phyloP scores from a whole-genome alignment of 345 rosid species.

The Gossypium longicalyx region DNA sequence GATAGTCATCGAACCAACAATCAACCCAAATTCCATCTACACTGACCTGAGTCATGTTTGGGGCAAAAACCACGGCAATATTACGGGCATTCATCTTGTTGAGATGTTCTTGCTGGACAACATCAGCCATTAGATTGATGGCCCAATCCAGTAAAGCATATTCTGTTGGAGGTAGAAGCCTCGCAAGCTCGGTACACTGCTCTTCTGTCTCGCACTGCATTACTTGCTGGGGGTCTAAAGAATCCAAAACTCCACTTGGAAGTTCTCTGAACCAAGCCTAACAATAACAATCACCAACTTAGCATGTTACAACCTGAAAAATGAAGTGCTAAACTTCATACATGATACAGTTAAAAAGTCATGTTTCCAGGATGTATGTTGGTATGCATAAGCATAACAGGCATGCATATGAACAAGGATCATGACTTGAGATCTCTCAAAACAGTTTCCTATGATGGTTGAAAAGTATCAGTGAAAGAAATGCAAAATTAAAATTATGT shows the following conservation, averaged over 20 bases:
- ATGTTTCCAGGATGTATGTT: background rate
- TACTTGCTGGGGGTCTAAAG: constrained; percentile 72
- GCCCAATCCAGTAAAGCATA: constrained; percentile 86
- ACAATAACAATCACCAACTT: constrained; percentile 15
- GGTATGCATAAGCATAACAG: background rate
- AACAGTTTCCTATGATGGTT: background rate
- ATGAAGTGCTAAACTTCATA: background rate
- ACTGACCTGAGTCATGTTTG: constrained; percentile 90
- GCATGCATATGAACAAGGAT: background rate
- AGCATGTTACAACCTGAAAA: background rate
- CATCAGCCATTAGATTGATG: constrained; percentile 88
- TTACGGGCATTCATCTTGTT: constrained; percentile 97
- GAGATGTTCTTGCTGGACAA: constrained; percentile 62
- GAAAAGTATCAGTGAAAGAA: background rate
- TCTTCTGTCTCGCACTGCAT: constrained; percentile 84
- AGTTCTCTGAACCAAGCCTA: constrained; percentile 99
- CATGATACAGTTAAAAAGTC: background rate
- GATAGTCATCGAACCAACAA: background rate
- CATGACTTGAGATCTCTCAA: background rate
- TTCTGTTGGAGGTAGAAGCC: constrained; percentile 78
- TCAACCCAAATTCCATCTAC: background rate
- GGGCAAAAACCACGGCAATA: constrained; percentile 89
- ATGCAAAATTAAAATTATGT: background rate
- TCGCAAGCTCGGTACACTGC: constrained; percentile 67
- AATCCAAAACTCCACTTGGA: constrained; percentile 79